Evolutionary conservation across 768 basidiomycete genomes (phyloP), one percentile per base, ranked within the genome.

Genomic region (Hericium coralloides): DNA sequence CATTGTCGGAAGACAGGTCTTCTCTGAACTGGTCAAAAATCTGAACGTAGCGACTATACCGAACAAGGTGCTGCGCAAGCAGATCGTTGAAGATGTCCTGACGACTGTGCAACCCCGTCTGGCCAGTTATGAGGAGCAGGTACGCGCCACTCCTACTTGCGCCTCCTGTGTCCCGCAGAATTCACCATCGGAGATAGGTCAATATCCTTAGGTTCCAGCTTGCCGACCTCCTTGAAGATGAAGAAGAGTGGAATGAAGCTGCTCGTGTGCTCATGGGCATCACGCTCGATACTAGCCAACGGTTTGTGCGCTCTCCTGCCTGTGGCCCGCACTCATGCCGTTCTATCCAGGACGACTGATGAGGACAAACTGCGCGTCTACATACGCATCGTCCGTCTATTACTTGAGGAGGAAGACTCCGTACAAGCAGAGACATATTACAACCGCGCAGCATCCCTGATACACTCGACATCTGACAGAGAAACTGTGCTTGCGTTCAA

Each of bases 371-470:
- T 99, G 38, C 81, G 81, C 25, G 79, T 95, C 38, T 97, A 98
- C 68, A 85, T 98, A 58, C 88, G 95, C 57, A 95, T 98, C 61
- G 91, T 98, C 53, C 86, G 97, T 17, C 79, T 98, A 5, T 79
- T 97, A 18, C 79, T 99, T 37, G 95, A 99, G 74, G 94, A 97
- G 55, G 94, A 95, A 68, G 95, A 99, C 66, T 92, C 91, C 4
- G 88, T 95, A 2, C 91, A 94, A 70, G 97, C 97, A n/a, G 95
- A 98, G 68, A 91, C 93, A 2, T 98, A 94, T 72, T 95, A 95
- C 70, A 95, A 95, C 66, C 89, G 97, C 55, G 97, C 97, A 18
- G 91, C 93, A 1, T 81, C 94, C 20, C 80, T 98, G 20, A 85
- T 92, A 22, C 89, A 93, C 68, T 82, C 85, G 15, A 82, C 88